Evolutionary conservation across 768 basidiomycete species (phyloP), one percentile per base, ranked within the genome.

Genomic region (Cystofilobasidium macerans): DNA sequence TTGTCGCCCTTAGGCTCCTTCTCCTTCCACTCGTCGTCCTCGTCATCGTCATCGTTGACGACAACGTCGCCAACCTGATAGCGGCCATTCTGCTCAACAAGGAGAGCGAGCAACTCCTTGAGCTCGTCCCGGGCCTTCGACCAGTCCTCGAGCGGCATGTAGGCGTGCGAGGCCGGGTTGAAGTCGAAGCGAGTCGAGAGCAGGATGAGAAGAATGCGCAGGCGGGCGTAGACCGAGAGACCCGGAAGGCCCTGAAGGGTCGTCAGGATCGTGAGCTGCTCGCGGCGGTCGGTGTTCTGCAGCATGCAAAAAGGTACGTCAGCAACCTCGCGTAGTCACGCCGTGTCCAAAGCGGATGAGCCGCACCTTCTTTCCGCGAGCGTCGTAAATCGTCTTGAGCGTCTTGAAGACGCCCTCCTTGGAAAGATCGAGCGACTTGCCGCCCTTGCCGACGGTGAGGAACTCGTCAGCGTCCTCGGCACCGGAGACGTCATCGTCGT

Each of bases 121-220:
- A 95, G 85, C 77, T 95, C 92, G 51, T 81, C 80, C 73, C 90
- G 88, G 1, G 93, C 90, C 20, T 85, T 80, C 11, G 86, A 75
- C 95, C 95, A 98, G 56, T 89, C 82, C 43, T 97, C 93, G 67
- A 86, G 80, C 9, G 95, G 91, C 86, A 99, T 95, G 73, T 90
- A 85, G 1, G 85, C 83, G 11, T 86, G 80, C 64, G 86, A 82
- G 26, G 86, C 88, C 28, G 89, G 86, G 75, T 91, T 93, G 80
- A 95, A 98, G 78, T 99, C 95, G 75, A 98, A 95, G 51, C 92
- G 87, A 12, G 92, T 89, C 3, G 93, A 91, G 71, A 98, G 84
- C 62, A 98, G 83, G 20, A 92, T 87, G 60, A 99, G 83, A 38
- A 98, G 84, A 36, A 99, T 90, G 62, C 95, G 87, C 68, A 99